phyloP scores from a whole-genome alignment of 2,329 filamentous ascomycete species.

The Amphichorda felina region DNA sequence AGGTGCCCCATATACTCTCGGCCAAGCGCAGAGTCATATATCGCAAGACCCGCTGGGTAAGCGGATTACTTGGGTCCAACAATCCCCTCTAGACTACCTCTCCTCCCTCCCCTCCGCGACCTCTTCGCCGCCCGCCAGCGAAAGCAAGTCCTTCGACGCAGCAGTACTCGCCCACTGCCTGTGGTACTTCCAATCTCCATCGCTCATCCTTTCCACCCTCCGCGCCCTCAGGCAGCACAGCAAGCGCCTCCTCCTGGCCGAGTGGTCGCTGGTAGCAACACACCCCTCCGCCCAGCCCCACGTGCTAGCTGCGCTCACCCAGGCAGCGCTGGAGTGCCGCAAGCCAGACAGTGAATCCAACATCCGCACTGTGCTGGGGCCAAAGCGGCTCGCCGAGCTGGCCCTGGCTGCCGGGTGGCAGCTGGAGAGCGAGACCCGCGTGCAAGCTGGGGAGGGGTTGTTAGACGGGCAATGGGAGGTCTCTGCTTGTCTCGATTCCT shows the following conservation, averaged over 20 bases:
- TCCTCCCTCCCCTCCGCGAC: background rate
- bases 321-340: constrained; percentile 28
- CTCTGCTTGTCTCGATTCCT: background rate
- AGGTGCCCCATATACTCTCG: constrained; percentile 30
- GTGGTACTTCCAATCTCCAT: constrained; percentile 37
- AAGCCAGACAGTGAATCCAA: constrained; percentile 26
- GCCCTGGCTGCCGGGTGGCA: background rate
- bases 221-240: constrained; percentile 9
- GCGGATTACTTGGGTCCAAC: constrained; percentile 30
- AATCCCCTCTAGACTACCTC: constrained; percentile 22
- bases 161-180: constrained; percentile 36
- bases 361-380: constrained; percentile 15
- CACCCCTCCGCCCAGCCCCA: constrained; percentile 29
- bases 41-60: constrained; percentile 23
- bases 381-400: constrained; percentile 1
- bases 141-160: background rate
- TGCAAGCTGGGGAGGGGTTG: background rate
- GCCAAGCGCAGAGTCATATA: constrained; percentile 33
- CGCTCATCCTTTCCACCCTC: constrained; percentile 11
- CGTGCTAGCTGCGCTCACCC: constrained; percentile 35
- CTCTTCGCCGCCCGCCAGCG: background rate
- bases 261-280: constrained; percentile 20
- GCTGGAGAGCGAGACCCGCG: background rate
- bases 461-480: constrained; percentile 1
- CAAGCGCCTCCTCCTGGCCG: constrained; percentile 10